These are phyloP conservation scores for Schoenoplectus tabernaemontani DNA, from an alignment of 202 grass and related monocot species.

Conservation along the genomic window DNA sequence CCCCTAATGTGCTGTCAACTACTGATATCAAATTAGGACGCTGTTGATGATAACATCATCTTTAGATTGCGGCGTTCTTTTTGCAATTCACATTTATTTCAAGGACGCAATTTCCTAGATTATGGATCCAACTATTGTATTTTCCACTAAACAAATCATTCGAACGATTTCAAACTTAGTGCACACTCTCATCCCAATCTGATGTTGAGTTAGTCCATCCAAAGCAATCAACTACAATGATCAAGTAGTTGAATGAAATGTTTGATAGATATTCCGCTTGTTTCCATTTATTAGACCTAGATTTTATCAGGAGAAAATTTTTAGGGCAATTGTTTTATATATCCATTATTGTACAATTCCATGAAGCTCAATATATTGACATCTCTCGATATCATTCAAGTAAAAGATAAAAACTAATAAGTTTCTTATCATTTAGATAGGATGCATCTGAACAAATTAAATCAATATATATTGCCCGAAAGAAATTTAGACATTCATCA, in stretches of 20 bases:
- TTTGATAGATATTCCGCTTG: too few species aligned
- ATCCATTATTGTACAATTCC: too few species aligned
- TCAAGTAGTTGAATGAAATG: too few species aligned
- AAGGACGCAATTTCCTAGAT: neutral
- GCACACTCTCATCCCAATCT: neutral
- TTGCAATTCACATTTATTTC: neutral
- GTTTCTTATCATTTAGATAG: too few species aligned
- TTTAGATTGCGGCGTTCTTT: neutral
- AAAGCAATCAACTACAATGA: neutral
- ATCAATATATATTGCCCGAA: too few species aligned
- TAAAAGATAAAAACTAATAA: neutral
- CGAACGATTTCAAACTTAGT: neutral
- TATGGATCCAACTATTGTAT: neutral
- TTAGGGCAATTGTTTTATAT: too few species aligned
- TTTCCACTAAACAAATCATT: neutral
- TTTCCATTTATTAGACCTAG: too few species aligned
- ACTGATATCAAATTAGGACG: neutral
- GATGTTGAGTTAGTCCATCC: neutral
- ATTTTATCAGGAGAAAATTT: too few species aligned
- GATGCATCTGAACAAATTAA: too few species aligned
- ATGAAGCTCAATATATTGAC: neutral
- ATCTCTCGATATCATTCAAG: neutral
- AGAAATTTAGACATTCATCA: too few species aligned
- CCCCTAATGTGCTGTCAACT: neutral
- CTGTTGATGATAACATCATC: neutral